These are phyloP conservation scores for Botrytis fabae DNA, from an alignment of 2,329 filamentous ascomycete species.

Conservation along the genomic window DNA sequence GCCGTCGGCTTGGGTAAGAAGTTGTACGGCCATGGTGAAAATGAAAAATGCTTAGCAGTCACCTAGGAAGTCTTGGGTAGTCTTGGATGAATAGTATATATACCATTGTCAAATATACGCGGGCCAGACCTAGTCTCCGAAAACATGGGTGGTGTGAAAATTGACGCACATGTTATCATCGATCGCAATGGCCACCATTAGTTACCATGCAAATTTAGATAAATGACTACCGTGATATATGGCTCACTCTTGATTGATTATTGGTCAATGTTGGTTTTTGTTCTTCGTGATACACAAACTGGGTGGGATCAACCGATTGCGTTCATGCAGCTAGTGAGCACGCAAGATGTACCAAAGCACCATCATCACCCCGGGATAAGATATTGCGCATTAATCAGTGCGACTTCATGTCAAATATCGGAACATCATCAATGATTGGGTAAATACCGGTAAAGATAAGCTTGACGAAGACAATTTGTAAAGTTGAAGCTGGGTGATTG, in stretches of 20 bases:
- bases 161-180: slow-evolving; percentile 9
- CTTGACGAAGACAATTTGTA: background rate
- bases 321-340: background rate
- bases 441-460: background rate
- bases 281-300: background rate
- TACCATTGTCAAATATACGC: background rate
- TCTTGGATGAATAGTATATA: background rate
- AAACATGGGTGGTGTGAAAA: background rate
- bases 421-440: background rate
- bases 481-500: background rate
- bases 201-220: background rate
- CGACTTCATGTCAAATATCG: background rate
- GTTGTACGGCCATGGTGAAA: background rate
- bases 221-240: background rate
- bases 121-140: background rate
- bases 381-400: background rate
- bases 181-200: background rate
- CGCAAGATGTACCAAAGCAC: slow-evolving; percentile 14
- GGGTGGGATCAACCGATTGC: background rate
- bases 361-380: background rate
- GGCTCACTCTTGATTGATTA: slow-evolving; percentile 3
- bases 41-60: background rate
- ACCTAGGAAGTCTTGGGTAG: background rate
- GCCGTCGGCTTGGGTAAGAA: slow-evolving; percentile 30
- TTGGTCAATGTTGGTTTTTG: background rate